Base-by-base conservation (phyloP, 306 rosid species). In the Crataegus laevigata region DNA sequence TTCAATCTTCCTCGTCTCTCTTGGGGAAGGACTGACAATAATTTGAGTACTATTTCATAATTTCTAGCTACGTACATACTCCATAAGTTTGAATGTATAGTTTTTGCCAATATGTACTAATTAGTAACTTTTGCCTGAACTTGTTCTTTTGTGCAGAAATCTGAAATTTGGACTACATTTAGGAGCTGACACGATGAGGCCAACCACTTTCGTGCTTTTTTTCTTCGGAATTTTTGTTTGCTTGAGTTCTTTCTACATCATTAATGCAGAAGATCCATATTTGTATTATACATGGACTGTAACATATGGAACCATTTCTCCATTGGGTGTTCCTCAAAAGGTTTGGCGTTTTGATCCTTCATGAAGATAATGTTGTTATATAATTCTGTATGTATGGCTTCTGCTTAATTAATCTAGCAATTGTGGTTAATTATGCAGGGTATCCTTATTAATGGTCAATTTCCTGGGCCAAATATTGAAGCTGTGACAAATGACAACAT, bases 381-480 rank as follows among this genome's bases (percentile, higher is more conserved):
- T 3, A 24, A 2, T 14, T 45, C 32, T 22, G 54, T 30, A 7
- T 64, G 17, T 25, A 11, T 42, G 3, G 6, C 40, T 36, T 29
- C 22, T 40, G 63, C 32, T 72, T 25, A 25, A 11, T 72, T 50
- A 38, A 17, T 54, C 2, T 66, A 14, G 2, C n/a, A 22, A 8
- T 28, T 11, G 24, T 26, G 30, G 7, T 11, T 32, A 15, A 32
- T 62, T 22, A 36, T 66, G 25, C 81, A 94, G 98, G 97, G 84
- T 3, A 94, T 91, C 75, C 96, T 91, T 61, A 90, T 94, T 50
- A 94, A 91, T 66, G 97, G 97, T 13, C 87, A 91, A 76, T 91
- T 90, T 72, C 98, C 98, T 6, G 97, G 97, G n/a, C 98, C 98
- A 11, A 87, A 74, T 13, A 73, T 94, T 52, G 96, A 94, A 1